Percentiles rank a stretch among this genome's conserved stretches.
Conservation (phyloP, 805 yeast species). For the Candida awuae region DNA sequence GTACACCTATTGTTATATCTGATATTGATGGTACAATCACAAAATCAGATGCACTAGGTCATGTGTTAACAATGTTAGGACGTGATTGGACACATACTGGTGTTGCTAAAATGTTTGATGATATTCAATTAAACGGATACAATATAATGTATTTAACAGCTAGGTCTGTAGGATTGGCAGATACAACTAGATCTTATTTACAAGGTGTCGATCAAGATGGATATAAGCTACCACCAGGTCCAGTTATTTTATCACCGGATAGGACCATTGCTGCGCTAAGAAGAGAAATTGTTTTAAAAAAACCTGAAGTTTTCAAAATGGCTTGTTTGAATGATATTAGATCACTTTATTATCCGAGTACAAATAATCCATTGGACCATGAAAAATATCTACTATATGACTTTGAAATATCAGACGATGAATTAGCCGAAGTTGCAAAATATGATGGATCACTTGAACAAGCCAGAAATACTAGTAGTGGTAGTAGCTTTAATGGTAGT, state of each 20-base stretch:
- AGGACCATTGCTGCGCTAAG: conserved; percentile 90
- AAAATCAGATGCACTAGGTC: conserved; percentile 95
- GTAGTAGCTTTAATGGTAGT: neutral
- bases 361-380: conserved; percentile 3
- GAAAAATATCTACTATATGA: neutral
- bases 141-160: conserved; percentile 92
- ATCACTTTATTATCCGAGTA: conserved; percentile 42
- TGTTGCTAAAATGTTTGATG: conserved; percentile 86
- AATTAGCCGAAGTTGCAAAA: neutral
- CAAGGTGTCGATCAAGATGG: conserved; percentile 73
- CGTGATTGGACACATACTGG: conserved; percentile 98
- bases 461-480: too few species aligned
- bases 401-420: neutral
- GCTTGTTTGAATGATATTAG: conserved; percentile 87
- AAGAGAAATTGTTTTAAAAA: conserved; percentile 86
- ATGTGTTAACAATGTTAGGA: conserved; percentile 86
- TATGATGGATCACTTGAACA: conserved; percentile 4
- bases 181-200: conserved; percentile 78
- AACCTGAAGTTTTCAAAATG: conserved; percentile 98
- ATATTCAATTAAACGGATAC: conserved; percentile 80
- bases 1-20: conserved; percentile 86
- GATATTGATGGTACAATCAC: conserved; percentile 98
- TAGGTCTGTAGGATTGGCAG: conserved; percentile 92
- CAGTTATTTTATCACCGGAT: conserved; percentile 92
- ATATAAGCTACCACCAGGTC: conserved; percentile 71